Conservation (phyloP, 805 yeast genomes). For the Tetrapisispora fleetii region DNA sequence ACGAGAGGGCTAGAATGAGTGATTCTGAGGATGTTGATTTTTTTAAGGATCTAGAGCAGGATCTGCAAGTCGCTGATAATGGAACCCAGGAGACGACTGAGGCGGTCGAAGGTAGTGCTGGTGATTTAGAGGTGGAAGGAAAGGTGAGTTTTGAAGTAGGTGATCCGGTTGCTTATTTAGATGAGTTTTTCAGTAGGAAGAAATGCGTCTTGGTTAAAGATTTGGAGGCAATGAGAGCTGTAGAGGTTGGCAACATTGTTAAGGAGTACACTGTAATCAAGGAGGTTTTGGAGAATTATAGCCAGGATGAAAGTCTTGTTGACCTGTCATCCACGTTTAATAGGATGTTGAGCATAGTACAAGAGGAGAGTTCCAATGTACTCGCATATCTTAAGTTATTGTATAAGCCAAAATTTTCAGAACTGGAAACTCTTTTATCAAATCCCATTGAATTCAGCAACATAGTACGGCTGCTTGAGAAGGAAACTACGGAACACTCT, state of each 20-base stretch:
- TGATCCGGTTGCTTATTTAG: neutral
- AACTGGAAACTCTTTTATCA: slow-evolving; percentile 51
- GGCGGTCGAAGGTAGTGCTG: slow-evolving; percentile 3
- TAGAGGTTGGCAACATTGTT: neutral
- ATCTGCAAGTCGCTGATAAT: slow-evolving; percentile 11
- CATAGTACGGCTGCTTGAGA: slow-evolving; percentile 40
- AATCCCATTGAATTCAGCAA: slow-evolving; percentile 54
- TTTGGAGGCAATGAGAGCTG: neutral
- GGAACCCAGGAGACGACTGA: too few relatives aligned
- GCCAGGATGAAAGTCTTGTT: neutral
- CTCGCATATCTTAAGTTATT: slow-evolving; percentile 40
- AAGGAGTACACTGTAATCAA: neutral
- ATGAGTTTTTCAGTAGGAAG: neutral
- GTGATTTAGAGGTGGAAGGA: neutral
- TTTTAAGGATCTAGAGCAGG: slow-evolving; percentile 29
- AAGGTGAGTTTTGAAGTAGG: neutral
- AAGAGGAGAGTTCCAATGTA: slow-evolving; percentile 42
- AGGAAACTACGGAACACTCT: slow-evolving; percentile 30
- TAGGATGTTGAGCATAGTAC: slow-evolving; percentile 43
- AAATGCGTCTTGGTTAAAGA: neutral
- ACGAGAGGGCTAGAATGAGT: neutral
- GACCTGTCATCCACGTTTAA: slow-evolving; percentile 41
- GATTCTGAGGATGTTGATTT: slow-evolving; percentile 10
- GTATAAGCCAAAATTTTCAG: slow-evolving; percentile 60
- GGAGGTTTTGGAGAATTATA: neutral